A percentile compares a stretch with the other conserved stretches of the same genome.
These are phyloP conservation scores for Kwoniella sp. DNA, from an alignment of 768 basidiomycete species.

Conservation along the genomic window DNA sequence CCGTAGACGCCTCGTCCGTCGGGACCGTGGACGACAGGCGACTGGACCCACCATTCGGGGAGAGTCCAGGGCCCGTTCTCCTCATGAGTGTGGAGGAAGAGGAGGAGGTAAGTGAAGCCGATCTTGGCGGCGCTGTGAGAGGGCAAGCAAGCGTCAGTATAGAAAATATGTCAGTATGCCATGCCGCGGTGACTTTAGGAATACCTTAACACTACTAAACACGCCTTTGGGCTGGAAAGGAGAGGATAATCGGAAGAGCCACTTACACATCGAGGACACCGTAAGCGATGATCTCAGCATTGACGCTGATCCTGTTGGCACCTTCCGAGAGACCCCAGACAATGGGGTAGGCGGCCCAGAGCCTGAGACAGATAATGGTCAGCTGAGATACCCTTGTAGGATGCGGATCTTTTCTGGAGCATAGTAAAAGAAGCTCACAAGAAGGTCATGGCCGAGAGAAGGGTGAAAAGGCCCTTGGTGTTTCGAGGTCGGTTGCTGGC, in stretches of 20 bases:
- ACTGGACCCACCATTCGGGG: constrained; percentile 44
- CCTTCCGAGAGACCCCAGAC: constrained; percentile 54
- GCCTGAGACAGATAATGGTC: constrained; percentile 22
- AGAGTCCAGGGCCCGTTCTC: constrained; percentile 40
- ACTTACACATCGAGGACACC: constrained; percentile 54
- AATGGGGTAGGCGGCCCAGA: constrained; percentile 55
- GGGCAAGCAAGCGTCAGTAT: neutral
- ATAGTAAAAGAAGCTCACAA: constrained; percentile 25
- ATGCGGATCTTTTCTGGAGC: constrained; percentile 2
- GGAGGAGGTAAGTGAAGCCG: constrained; percentile 48
- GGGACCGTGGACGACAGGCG: constrained; percentile 30
- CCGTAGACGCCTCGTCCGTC: constrained; percentile 47
- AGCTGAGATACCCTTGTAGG: constrained; percentile 10
- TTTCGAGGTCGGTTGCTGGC: constrained; percentile 44
- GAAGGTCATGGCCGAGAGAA: constrained; percentile 42
- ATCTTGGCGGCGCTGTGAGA: constrained; percentile 32
- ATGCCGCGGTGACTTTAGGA: neutral
- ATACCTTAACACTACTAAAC: neutral
- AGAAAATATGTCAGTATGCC: neutral
- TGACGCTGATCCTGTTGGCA: constrained; percentile 47
- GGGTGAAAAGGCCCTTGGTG: constrained; percentile 46
- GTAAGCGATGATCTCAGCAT: constrained; percentile 54
- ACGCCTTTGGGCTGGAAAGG: neutral
- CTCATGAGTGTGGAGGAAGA: constrained; percentile 45
- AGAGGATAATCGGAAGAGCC: neutral